Base-by-base conservation (phyloP, 768 basidiomycete genomes). In the button mushroom (Agaricus bisporus) region DNA sequence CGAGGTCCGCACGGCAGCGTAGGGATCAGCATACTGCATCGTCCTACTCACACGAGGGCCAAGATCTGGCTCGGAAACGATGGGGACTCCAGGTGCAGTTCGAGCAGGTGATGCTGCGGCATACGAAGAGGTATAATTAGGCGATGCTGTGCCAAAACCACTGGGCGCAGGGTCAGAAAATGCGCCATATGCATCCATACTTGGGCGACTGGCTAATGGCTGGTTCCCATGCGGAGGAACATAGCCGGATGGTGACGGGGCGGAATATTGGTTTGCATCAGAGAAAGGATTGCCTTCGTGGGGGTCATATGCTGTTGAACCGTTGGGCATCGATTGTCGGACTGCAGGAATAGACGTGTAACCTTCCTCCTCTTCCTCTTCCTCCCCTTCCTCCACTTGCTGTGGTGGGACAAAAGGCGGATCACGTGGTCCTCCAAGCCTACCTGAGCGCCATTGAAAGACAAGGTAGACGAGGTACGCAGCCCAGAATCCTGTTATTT, bases 21-120 rank as follows among this genome's bases (percentile, higher is more conserved):
- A 93, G 8, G 91, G 91, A 63, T 93, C 86, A 20, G 90, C 91
- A 62, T 92, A 90, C 66, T 94, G 91, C 92, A 95, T 94, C 50
- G 93, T 95, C 65, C 91, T 72, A 67, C 91, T 93, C 37, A 93
- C 73, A 25, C 82, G 78, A 15, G 81, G 79, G 1, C 70, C 73
- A 29, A 73, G 65, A 54, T 79, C 74, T 56, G 66, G 66, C 44
- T 75, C 70, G 20, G 79, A 74, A 8, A 75, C 63, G 9, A 68
- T 55, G 14, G 75, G 62, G 2, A 78, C 62, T 3, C 64, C 68
- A n/a, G 57, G 59, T 49, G 57, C 37, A 22, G 65, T 57, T 12
- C 60, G 59, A n/a, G 63, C 59, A 42, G 69, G 68, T 4, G 67
- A 65, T 15, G 65, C 54, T 28, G 48, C 60, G 58, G 39, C 59